Evolutionary conservation across 179 eudicot species (phyloP).

Genomic region (Camellia oleifera): DNA sequence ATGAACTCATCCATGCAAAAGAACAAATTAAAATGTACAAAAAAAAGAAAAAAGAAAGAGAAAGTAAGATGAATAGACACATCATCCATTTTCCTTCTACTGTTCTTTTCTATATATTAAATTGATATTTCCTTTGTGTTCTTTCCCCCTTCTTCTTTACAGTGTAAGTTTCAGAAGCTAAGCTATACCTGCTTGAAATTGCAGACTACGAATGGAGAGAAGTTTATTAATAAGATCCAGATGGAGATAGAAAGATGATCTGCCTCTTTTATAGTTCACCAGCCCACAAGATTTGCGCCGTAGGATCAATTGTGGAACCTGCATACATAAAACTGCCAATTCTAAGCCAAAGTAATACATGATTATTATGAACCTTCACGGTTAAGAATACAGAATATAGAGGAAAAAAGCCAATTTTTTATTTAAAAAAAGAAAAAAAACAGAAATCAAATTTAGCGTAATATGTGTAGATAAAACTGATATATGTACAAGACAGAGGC

Average conservation of each 20-base stretch:
- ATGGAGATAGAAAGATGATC: not conserved
- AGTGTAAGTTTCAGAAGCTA: constrained; percentile 26
- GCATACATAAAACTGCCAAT: constrained; percentile 5
- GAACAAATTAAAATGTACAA: constrained; percentile 7
- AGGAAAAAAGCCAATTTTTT: not conserved
- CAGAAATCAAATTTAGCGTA: constrained; percentile 39
- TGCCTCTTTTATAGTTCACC: not conserved
- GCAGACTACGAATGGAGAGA: constrained; percentile 2
- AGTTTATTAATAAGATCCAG: constrained; percentile 11
- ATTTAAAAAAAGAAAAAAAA: constrained; percentile 14
- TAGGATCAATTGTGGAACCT: constrained; percentile 16
- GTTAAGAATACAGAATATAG: constrained; percentile 21
- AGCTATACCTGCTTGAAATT: constrained; percentile 20
- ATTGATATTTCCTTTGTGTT: constrained; percentile 5
- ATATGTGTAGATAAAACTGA: not conserved
- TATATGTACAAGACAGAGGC: not conserved
- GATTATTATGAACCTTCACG: constrained; percentile 20
- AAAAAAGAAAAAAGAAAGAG: no score
- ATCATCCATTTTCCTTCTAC: constrained; percentile 14
- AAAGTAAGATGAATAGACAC: not conserved
- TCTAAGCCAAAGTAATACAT: not conserved
- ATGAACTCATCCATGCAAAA: constrained; percentile 15
- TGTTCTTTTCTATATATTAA: constrained; percentile 9
- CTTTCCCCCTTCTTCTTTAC: constrained; percentile 22
- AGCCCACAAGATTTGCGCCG: constrained; percentile 8